Percentiles rank a stretch among this genome's conserved stretches.
phyloP scores from a whole-genome alignment of 345 rosid genomes.

The Passiflora organensis region DNA sequence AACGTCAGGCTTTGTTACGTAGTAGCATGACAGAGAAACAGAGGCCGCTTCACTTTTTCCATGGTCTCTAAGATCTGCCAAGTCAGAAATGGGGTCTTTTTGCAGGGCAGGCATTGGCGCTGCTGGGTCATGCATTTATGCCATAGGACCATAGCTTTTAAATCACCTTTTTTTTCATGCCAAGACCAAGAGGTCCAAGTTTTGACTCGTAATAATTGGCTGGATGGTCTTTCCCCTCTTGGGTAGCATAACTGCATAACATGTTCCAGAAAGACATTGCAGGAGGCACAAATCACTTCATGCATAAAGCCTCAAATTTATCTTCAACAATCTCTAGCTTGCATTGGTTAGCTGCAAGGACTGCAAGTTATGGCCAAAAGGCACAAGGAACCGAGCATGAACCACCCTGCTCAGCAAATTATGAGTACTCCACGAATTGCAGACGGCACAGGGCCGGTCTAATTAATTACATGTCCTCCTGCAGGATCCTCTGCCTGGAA shows the following conservation, averaged over 20 bases:
- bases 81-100: slow-evolving; percentile 17
- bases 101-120: slow-evolving; percentile 4
- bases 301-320: background rate
- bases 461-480: too few species aligned
- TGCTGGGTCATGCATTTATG: slow-evolving; percentile 28
- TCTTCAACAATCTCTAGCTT: too few species aligned
- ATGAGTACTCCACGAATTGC: too few species aligned
- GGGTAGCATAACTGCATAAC: too few species aligned
- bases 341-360: too few species aligned
- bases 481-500: too few species aligned
- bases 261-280: background rate
- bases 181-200: slow-evolving; percentile 5
- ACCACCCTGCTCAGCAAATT: too few species aligned
- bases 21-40: background rate
- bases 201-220: slow-evolving; percentile 40
- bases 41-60: slow-evolving; percentile 10
- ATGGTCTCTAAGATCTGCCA: slow-evolving; percentile 15
- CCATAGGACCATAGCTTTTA: slow-evolving; percentile 20
- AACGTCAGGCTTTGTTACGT: slow-evolving; percentile 18
- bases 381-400: too few species aligned
- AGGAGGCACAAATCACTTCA: background rate
- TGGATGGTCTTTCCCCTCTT: background rate
- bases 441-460: too few species aligned
- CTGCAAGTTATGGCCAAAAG: too few species aligned
- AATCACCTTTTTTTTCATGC: slow-evolving; percentile 2